A percentile compares a stretch with the other conserved stretches of the same genome.
Conservation (phyloP, 2,329 filamentous ascomycete species). For the Canariomyces notabilis region DNA sequence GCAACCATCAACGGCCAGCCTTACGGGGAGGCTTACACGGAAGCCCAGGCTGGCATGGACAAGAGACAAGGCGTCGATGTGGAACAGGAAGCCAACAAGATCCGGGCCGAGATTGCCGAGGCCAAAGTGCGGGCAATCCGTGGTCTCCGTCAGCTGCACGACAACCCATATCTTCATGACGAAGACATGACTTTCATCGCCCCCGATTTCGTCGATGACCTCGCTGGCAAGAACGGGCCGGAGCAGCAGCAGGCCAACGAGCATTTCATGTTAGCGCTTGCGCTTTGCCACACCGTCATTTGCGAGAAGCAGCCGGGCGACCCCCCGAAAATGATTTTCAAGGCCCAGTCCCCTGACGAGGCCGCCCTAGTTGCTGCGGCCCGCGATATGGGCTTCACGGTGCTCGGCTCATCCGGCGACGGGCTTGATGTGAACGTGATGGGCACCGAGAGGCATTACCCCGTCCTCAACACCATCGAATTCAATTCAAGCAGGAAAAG, state of each 20-base stretch:
- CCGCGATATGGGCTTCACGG: slow-evolving; percentile 90
- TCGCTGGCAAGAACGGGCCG: slow-evolving; percentile 69
- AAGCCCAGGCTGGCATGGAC: slow-evolving; percentile 94
- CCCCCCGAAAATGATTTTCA: slow-evolving; percentile 86
- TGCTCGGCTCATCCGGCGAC: slow-evolving; percentile 73
- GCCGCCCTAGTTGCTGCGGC: slow-evolving; percentile 91
- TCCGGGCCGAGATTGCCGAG: slow-evolving; percentile 70
- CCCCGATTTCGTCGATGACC: slow-evolving; percentile 79
- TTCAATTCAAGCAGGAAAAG: slow-evolving; percentile 96
- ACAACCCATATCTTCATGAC: slow-evolving; percentile 88
- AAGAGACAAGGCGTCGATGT: slow-evolving; percentile 83
- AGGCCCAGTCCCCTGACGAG: slow-evolving; percentile 95
- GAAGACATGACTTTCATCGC: slow-evolving; percentile 90
- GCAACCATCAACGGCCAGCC: slow-evolving; percentile 92
- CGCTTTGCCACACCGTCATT: slow-evolving; percentile 95
- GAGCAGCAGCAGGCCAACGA: slow-evolving; percentile 75
- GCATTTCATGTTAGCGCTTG: slow-evolving; percentile 89
- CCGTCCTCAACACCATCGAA: slow-evolving; percentile 88
- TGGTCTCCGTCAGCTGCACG: slow-evolving; percentile 68
- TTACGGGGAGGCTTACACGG: slow-evolving; percentile 96
- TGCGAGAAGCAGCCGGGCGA: slow-evolving; percentile 87
- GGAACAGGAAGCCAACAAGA: slow-evolving; percentile 69
- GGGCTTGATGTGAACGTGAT: slow-evolving; percentile 82
- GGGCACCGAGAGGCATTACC: slow-evolving; percentile 79
- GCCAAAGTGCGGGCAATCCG: slow-evolving; percentile 70